Evolutionary conservation across 352 stramenopile genomes (phyloP).

Genomic region (Phytophthora nicotianae): DNA sequence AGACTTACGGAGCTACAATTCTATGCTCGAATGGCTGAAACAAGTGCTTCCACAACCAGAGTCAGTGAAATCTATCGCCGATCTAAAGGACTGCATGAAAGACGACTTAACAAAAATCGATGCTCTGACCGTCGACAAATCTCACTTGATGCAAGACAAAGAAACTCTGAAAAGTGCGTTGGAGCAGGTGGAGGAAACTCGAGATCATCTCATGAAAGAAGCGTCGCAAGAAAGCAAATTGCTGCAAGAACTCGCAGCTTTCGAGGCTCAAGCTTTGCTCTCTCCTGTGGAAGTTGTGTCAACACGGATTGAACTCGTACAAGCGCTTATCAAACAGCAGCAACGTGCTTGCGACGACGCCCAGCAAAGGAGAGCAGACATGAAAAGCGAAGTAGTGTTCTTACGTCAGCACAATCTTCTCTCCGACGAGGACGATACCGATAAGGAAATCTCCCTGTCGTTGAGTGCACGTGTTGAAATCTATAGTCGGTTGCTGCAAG

Average conservation of each 20-base stretch:
- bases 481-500: conserved; percentile 34
- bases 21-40: conserved; percentile 34
- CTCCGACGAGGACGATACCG: not conserved
- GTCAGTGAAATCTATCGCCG: conserved; percentile 21
- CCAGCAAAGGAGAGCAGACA: conserved; percentile 17
- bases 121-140: conserved; percentile 25
- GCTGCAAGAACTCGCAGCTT: conserved; percentile 25
- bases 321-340: conserved; percentile 33
- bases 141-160: conserved; percentile 25
- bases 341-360: conserved; percentile 8
- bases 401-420: conserved; percentile 30
- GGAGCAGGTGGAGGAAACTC: conserved; percentile 18
- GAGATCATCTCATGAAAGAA: conserved; percentile 31
- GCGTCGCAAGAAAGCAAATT: conserved; percentile 28
- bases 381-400: conserved; percentile 20
- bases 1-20: conserved; percentile 32
- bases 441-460: conserved; percentile 5
- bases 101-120: conserved; percentile 40
- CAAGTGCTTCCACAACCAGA: conserved; percentile 38
- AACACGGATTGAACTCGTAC: conserved; percentile 33
- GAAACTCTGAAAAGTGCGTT: conserved; percentile 21
- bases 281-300: conserved; percentile 2
- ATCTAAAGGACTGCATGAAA: conserved; percentile 36
- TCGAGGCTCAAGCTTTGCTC: not conserved
- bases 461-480: conserved; percentile 27